Evolutionary conservation across 2,329 filamentous ascomycete genomes (phyloP).

Genomic region (Neonectria hederae): DNA sequence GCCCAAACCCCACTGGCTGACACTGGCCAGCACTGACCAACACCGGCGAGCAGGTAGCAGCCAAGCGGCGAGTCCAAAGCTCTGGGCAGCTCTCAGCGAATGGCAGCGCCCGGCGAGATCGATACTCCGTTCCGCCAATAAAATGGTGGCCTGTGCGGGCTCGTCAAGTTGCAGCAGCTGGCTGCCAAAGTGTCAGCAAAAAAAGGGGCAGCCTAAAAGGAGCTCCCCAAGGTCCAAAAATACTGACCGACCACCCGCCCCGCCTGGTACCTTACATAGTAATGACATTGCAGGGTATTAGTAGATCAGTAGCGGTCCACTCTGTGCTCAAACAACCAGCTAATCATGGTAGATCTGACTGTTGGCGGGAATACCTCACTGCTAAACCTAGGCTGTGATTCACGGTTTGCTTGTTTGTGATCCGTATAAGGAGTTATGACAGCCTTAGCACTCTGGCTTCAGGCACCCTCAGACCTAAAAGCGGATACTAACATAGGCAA

Average conservation of each 20-base stretch:
- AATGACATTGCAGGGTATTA: slow-evolving; percentile 3
- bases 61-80: slow-evolving; percentile 5
- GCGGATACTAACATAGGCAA: neutral
- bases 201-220: slow-evolving; percentile 25
- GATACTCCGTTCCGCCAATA: slow-evolving; percentile 36
- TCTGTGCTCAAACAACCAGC: neutral
- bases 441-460: neutral
- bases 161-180: neutral
- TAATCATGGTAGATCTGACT: neutral
- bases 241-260: slow-evolving; percentile 14
- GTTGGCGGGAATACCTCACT: neutral
- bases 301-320: slow-evolving; percentile 12
- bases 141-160: slow-evolving; percentile 5
- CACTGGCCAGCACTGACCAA: slow-evolving; percentile 14
- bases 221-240: slow-evolving; percentile 12
- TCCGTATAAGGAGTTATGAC: neutral
- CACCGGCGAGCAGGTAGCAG: slow-evolving; percentile 5
- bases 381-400: neutral
- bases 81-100: slow-evolving; percentile 28
- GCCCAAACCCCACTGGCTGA: slow-evolving; percentile 16
- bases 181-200: slow-evolving; percentile 4
- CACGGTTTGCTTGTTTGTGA: neutral
- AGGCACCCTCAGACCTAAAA: neutral
- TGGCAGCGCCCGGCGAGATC: slow-evolving; percentile 22
- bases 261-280: slow-evolving; percentile 18